A percentile compares a stretch with the other conserved stretches of the same genome.
Conservation (phyloP, 192 early-diverging fungal species). For the Coemansia sp. region DNA sequence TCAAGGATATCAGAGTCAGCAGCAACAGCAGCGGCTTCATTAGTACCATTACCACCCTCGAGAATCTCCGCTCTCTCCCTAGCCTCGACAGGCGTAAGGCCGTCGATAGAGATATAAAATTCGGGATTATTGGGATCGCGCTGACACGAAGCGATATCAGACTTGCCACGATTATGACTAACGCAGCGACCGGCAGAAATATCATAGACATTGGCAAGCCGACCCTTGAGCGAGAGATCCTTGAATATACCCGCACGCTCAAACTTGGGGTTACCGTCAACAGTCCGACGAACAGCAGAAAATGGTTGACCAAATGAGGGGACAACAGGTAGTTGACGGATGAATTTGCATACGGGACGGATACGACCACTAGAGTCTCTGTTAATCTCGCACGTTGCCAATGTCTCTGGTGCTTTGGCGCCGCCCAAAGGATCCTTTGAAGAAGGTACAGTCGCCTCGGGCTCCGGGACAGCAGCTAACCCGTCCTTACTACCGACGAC, state of each 20-base stretch:
- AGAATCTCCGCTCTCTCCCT: slow-evolving; percentile 7
- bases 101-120: slow-evolving; percentile 46
- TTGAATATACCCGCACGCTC: slow-evolving; percentile 48
- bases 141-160: slow-evolving; percentile 46
- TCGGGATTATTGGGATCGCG: slow-evolving; percentile 49
- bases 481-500: background rate
- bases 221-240: slow-evolving; percentile 32
- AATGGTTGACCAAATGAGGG: slow-evolving; percentile 41
- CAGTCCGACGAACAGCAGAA: slow-evolving; percentile 42
- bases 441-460: slow-evolving; percentile 1
- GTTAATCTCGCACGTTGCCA: slow-evolving; percentile 52
- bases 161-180: slow-evolving; percentile 32
- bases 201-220: slow-evolving; percentile 35
- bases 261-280: slow-evolving; percentile 28
- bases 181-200: slow-evolving; percentile 38
- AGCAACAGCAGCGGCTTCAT: background rate
- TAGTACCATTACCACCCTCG: background rate
- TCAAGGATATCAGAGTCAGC: slow-evolving; percentile 16
- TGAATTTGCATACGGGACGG: slow-evolving; percentile 47
- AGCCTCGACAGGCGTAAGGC: slow-evolving; percentile 7
- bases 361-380: slow-evolving; percentile 35
- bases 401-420: slow-evolving; percentile 38
- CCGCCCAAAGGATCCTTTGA: slow-evolving; percentile 30
- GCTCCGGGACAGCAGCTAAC: background rate
- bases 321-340: slow-evolving; percentile 48